Percentiles rank a stretch among this genome's conserved stretches.
Evolutionary conservation across 768 basidiomycete species (phyloP).

Genomic region (Antrodiella citrinella): DNA sequence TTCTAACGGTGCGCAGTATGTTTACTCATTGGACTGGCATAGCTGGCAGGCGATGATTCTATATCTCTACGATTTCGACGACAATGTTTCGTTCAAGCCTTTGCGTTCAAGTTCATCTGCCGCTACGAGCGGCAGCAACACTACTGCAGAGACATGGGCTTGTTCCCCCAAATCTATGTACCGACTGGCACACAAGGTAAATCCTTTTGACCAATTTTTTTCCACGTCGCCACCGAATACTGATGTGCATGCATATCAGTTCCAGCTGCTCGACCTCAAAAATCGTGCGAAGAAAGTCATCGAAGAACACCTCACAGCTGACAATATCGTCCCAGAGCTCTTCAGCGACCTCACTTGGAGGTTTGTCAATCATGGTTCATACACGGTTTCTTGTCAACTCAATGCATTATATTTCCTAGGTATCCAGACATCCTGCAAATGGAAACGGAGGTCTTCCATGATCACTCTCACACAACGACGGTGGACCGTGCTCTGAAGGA

Average conservation of each 20-base stretch:
- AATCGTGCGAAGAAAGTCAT: conserved; percentile 2
- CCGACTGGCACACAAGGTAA: conserved; percentile 10
- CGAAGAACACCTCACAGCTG: conserved; percentile 3
- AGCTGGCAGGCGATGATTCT: conserved; percentile 10
- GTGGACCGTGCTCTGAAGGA: conserved; percentile 5
- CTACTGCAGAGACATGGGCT: not conserved
- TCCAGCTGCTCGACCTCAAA: conserved; percentile 7
- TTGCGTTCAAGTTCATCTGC: conserved; percentile 2
- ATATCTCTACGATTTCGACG: conserved; percentile 8
- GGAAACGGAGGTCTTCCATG: conserved; percentile 12
- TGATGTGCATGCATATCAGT: conserved; percentile 1
- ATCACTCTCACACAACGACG: conserved; percentile 1
- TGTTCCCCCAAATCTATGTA: conserved; percentile 13
- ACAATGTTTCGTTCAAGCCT: conserved; percentile 6
- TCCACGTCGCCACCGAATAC: not conserved
- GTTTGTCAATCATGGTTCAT: conserved; percentile 1
- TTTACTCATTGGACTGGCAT: no score
- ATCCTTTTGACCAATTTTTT: not conserved
- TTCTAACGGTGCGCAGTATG: no score
- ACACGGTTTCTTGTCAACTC: not conserved
- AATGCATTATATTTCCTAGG: not conserved
- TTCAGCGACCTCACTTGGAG: conserved; percentile 13
- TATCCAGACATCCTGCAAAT: conserved; percentile 10
- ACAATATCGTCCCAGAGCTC: conserved; percentile 12
- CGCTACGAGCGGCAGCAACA: not conserved